Percentiles rank a stretch among this genome's conserved stretches.
Evolutionary conservation across 2,329 filamentous ascomycete species (phyloP).

Genomic region (Rhinocladiella similis): DNA sequence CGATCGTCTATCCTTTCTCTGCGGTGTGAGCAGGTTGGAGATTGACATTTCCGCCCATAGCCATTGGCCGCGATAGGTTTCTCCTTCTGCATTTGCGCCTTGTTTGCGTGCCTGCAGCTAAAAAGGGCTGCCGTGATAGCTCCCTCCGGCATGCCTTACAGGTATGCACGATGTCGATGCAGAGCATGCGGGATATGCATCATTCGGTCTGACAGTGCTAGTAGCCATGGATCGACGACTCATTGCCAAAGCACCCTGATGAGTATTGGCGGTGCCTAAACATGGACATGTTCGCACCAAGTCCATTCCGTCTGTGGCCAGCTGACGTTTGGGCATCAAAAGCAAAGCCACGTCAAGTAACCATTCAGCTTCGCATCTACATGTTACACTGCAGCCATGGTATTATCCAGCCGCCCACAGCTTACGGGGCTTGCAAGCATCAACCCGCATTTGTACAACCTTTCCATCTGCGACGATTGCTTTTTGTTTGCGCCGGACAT

Average conservation of each 20-base stretch:
- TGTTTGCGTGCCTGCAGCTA: too few relatives aligned
- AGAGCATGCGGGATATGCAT: background rate
- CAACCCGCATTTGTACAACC: slow-evolving; percentile 1
- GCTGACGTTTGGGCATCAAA: background rate
- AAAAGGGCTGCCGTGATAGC: background rate
- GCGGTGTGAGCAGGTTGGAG: too few relatives aligned
- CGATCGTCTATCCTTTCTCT: too few relatives aligned
- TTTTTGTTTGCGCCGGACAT: background rate
- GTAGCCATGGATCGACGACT: background rate
- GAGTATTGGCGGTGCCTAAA: background rate
- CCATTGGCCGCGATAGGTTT: too few relatives aligned
- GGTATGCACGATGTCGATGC: background rate
- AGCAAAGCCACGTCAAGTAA: background rate
- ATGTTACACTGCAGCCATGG: background rate
- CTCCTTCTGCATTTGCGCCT: too few relatives aligned
- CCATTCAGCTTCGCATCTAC: background rate
- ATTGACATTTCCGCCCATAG: too few relatives aligned
- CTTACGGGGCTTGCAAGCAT: background rate
- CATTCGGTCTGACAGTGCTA: background rate
- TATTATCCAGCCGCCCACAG: background rate
- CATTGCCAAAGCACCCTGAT: background rate
- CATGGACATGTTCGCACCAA: background rate
- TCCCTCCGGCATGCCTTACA: too few relatives aligned
- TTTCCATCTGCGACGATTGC: background rate
- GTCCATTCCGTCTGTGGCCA: background rate